These are phyloP conservation scores for Rhynchospora pubera DNA, from an alignment of 176 grass and related monocot species.

Conservation along the genomic window DNA sequence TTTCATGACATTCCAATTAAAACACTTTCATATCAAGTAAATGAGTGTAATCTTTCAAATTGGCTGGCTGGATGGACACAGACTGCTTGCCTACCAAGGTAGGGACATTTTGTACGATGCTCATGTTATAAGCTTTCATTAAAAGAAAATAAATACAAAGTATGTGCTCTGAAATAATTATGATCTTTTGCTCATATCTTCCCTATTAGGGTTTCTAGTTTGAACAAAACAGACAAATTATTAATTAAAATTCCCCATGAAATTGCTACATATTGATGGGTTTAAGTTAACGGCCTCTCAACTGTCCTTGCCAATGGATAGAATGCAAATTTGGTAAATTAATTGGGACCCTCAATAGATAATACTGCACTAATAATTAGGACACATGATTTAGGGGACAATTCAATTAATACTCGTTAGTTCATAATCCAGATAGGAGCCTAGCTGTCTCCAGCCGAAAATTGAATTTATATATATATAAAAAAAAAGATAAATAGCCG, in stretches of 20 bases:
- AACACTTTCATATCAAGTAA: not conserved
- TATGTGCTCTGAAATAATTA: not conserved
- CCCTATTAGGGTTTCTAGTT: not conserved
- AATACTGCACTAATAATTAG: not conserved
- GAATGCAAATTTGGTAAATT: not conserved
- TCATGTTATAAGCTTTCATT: not conserved
- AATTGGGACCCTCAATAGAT: not conserved
- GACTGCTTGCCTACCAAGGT: constrained; percentile 13
- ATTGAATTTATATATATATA: not conserved
- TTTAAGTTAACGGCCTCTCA: not conserved
- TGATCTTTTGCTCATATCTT: not conserved
- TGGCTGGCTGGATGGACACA: constrained; percentile 15
- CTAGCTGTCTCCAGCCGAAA: constrained; percentile 2
- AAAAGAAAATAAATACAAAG: not conserved
- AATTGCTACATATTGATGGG: not conserved
- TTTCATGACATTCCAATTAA: not conserved
- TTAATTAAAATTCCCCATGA: not conserved
- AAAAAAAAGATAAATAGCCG: not conserved
- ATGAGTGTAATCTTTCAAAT: not conserved
- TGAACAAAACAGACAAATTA: not conserved
- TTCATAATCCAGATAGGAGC: constrained; percentile 5
- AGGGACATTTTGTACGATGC: not conserved
- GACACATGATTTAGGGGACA: not conserved
- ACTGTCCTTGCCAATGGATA: not conserved
- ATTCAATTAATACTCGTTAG: not conserved